Base-by-base conservation (phyloP, 2,329 filamentous ascomycete genomes). In the Arthroderma uncinatum region DNA sequence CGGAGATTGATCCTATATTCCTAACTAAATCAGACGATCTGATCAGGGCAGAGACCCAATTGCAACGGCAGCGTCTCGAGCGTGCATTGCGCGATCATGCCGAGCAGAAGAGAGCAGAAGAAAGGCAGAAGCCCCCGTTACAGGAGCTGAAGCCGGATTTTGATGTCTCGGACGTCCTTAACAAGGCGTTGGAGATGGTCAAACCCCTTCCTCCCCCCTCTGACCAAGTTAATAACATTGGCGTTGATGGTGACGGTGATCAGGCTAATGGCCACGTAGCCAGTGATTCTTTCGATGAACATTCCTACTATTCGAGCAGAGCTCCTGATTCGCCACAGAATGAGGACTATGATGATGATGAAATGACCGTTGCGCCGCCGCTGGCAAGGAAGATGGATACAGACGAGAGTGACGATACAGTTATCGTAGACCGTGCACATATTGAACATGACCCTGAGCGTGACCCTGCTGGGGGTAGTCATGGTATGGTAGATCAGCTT, bases 271-370 rank as follows among this genome's bases (percentile, higher is more conserved):
- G 77, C 64, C 78, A 84, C 71, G 82, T 83, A 70, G 79, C 81
- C 67, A 87, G 79, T 79, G 88, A 92, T 71, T 93, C 89, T 36
- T 88, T 90, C 74, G 90, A 96, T 73, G 86, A 94, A 70, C 90
- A 94, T 68, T 93, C 90, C 40, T 95, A 95, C 73, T 96, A 97
- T 77, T 96, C 92, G 63, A 96, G 91, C 74, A 88, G 86, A 75
- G 81, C 80, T 62, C 85, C 91, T 76, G 87, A 91, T 70, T 95
- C 90, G 62, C 77, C 80, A 68, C 76, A 78, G 60, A 70, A 73
- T 39, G 70, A 69, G 56, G 67, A 69, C 14, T 68, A n/a, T n/a
- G n/a, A 66, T 52, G 53, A 55, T 33, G 10, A 25, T 30, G 23
- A 34, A 19, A 40, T 42, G 34, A 21, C 30, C 19, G 60, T 39